Base-by-base conservation (phyloP, 179 eudicot genomes). In the Beta corolliflora region DNA sequence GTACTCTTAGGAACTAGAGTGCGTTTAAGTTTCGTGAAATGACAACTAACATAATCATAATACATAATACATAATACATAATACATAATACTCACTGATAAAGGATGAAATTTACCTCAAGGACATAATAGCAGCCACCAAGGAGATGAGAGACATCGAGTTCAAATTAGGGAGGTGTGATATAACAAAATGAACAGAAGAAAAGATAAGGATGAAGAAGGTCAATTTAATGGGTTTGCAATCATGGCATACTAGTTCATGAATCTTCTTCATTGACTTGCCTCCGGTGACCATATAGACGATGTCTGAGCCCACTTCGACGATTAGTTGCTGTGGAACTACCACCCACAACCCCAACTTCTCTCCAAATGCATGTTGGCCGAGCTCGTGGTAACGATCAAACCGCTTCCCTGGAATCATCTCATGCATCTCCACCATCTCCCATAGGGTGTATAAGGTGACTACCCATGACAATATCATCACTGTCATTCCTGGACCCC, bases 241-340 rank as follows among this genome's bases (percentile, higher is more conserved):
- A 21, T 69, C 46, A 2, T 71, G 76, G 50, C 78, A 61, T 29
- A 77, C 9, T 14, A 79, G 48, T 8, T 78, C 84, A 25, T 78
- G 82, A 3, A 86, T 80, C 86, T 86, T 86, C 83, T 86, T 76
- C 2, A 86, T 55, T 4, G 89, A 88, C 73, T 84, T 85, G 15
- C 91, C 90, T 3, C 91, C 91, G 1, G 88, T 88, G n/a, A 88
- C 86, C 89, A 86, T 83, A 12, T 88, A 88, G 16, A 88, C 89
- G 2, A 88, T 86, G 71, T 84, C 83, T 0, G 78, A n/a, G 19
- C 88, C 87, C 7, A 86, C 71, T 4, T 88, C 85, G 12, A 88
- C 91, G 10, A 81, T 60, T 9, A 88, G 45, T 50, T 86, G 91
- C 16, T 88, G 89, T 0, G 89, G 91, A 16, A 88, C 86, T 64